These are phyloP conservation scores for Botrytis fragariae DNA, from an alignment of 2,329 filamentous ascomycete genomes.

Conservation along the genomic window DNA sequence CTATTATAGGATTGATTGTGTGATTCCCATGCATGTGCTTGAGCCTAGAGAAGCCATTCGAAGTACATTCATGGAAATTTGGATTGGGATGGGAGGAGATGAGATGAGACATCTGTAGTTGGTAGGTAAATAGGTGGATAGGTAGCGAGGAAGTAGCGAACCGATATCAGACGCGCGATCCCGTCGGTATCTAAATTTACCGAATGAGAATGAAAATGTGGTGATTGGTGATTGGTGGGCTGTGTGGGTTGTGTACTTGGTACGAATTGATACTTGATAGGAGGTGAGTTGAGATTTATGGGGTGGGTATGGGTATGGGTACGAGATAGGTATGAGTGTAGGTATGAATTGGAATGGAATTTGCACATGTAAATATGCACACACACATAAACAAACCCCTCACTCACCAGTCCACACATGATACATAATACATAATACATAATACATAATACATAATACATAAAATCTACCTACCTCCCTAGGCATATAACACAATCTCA, in stretches of 20 bases:
- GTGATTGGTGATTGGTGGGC: neutral
- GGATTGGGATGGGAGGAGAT: neutral
- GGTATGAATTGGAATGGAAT: no score
- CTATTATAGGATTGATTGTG: rapidly evolving
- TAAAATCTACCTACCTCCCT: no score
- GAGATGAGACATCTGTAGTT: neutral
- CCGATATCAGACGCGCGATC: neutral
- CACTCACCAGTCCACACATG: no score
- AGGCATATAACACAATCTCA: no score
- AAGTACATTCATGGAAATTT: neutral
- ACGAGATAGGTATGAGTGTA: no score
- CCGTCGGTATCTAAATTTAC: neutral
- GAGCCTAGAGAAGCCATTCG: neutral
- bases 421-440: no score
- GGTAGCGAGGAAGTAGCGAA: neutral
- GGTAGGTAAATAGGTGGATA: neutral
- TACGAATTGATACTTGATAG: neutral
- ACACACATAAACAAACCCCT: no score
- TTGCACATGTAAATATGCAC: no score
- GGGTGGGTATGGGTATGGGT: no score
- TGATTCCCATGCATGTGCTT: neutral
- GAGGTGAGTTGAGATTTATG: neutral
- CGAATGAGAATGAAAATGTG: neutral
- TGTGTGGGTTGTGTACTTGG: neutral
- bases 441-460: no score